Evolutionary conservation across 108 stramenopile species (phyloP).

Genomic region (Pseudonitzschia delicatissima): DNA sequence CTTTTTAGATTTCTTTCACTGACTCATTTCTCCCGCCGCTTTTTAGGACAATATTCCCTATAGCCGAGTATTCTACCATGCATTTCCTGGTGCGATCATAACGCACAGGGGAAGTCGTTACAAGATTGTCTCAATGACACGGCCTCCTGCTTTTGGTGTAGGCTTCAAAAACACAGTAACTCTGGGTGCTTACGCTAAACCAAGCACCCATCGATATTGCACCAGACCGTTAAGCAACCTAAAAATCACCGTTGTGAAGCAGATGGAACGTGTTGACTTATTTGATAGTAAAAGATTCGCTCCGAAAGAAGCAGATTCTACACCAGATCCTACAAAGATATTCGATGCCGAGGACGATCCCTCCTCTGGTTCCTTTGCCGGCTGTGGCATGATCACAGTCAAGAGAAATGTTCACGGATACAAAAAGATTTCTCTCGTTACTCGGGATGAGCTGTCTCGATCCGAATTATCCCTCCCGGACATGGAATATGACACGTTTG

Average conservation of each 20-base stretch:
- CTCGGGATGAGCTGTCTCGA: slow-evolving; percentile 65
- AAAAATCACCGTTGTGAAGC: slow-evolving; percentile 77
- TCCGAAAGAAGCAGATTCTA: slow-evolving; percentile 4
- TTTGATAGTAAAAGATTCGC: slow-evolving; percentile 3
- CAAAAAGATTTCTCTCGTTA: slow-evolving; percentile 69
- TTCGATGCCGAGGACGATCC: slow-evolving; percentile 14
- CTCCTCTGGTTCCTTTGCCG: slow-evolving; percentile 49
- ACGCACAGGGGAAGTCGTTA: slow-evolving; percentile 73
- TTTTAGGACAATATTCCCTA: slow-evolving; percentile 69
- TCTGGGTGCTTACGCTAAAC: slow-evolving; percentile 69
- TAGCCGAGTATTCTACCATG: slow-evolving; percentile 80
- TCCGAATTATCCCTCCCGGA: slow-evolving; percentile 84
- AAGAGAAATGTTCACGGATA: slow-evolving; percentile 81
- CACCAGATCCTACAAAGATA: slow-evolving; percentile 9
- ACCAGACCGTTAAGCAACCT: slow-evolving; percentile 72
- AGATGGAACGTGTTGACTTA: slow-evolving; percentile 55
- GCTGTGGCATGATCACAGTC: slow-evolving; percentile 72
- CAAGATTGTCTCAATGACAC: slow-evolving; percentile 73
- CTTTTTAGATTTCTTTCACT: background rate
- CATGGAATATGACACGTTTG: slow-evolving; percentile 91
- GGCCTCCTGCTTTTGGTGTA: slow-evolving; percentile 61
- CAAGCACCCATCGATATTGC: slow-evolving; percentile 53
- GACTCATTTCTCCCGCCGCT: background rate
- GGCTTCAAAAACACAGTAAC: slow-evolving; percentile 36
- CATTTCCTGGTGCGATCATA: slow-evolving; percentile 86